Base-by-base conservation (phyloP, 306 rosid species). In the Rosa persica region DNA sequence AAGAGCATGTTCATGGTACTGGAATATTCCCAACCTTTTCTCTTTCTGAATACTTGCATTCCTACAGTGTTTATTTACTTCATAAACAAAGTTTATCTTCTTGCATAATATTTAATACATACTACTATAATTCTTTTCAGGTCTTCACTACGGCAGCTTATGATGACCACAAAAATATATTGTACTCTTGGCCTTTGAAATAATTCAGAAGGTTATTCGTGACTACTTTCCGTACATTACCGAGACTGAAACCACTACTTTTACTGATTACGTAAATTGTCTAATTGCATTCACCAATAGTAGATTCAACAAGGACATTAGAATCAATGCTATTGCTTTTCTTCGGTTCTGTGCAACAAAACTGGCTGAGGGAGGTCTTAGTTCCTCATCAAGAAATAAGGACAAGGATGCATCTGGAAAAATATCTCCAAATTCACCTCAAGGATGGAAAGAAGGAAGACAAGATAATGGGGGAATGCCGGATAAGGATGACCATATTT, bases 1-100 rank as follows among this genome's bases (percentile, higher is more conserved):
- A 96, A 93, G 93, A 96, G 98, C 89, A 96, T 96, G 99, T 96
- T 96, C 91, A 96, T 93, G 99, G 99, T 96, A 96, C 72, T 67
- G 64, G 38, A 74, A 83, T 47, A 67, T 86, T 70, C 83, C 64
- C 25, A 47, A 83, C 85, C 71, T 78, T 23, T 78, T 76, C 74
- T 70, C 67, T 76, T 39, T 67, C 38, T 73, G 17, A 36, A 51
- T 40, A 57, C 51, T 40, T 49, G 65, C 51, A 22, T 12, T 71
- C 51, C 57, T 76, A 27, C 54, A 8, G 66, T 51, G 15, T 1
- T 76, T 52, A 43, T 46, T 72, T 17, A 64, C 80, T 81, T 85
- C 75, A 70, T 78, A 79, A 6, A 46, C n/a, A n/a, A n/a, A n/a
- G 74, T 49, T 38, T 76, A 66, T 25, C 30, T n/a, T n/a, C n/a